Base-by-base conservation (phyloP, 2,329 filamentous ascomycete species). In the Fusarium keratoplasticum region DNA sequence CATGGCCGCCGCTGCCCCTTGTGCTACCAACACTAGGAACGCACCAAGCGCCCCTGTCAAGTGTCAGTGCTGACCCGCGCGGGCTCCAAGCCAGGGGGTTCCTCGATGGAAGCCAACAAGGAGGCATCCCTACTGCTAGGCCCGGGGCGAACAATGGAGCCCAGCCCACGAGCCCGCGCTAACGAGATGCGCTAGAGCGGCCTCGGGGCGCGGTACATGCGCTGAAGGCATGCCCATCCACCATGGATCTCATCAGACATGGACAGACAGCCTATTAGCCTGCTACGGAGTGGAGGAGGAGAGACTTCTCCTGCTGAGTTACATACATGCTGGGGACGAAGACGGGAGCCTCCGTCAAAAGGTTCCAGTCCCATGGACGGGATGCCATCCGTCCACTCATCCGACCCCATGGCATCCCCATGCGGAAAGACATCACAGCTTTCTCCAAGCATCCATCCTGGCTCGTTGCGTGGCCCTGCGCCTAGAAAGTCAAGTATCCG, bases 1-100 rank as follows among this genome's bases (percentile, higher is more conserved):
- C 38, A n/a, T 40, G 18, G n/a, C 5, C 18, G 38, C 38, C 18
- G 18, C 9, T 40, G 40, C 52, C 33, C 61, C 71, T 73, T 71
- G 70, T 73, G 62, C 60, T 54, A 73, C 71, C 64, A 74, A 74
- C 71, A 74, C 58, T 61, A 74, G 71, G 67, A 74, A 65, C 71
- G 60, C 50, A 74, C 47, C 50, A 74, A 74, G 71, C 67, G 57
- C 64, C 36, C 57, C 58, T 70, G 67, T 69, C 64, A 72, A 10
- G 52, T 38, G 55, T 44, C 59, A 61, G 22, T 36, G 33, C 47
- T 52, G 44, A 50, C 44, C 44, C 44, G 44, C 44, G 44, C 27
- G 47, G 27, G 47, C 47, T 52, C 47, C 18, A 31, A 29, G 27
- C 47, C 47, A 52, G 47, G 47, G 47, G 47, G 47, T n/a, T 52